Evolutionary conservation across 75 land plant genomes (phyloP).

Genomic region (Sequoia sempervirens): DNA sequence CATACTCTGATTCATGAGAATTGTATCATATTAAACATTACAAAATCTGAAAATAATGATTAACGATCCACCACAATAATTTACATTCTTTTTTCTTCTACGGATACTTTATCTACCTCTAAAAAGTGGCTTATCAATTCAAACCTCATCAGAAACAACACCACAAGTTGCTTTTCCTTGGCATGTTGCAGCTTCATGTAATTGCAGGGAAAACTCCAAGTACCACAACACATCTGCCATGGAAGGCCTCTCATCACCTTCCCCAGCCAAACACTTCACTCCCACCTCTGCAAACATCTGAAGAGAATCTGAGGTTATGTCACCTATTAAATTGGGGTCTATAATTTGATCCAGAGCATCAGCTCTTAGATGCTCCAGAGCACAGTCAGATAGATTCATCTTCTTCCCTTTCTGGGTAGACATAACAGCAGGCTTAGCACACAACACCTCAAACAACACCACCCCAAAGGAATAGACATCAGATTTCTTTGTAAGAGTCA

Average conservation of each 20-base stretch:
- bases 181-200: conserved; percentile 3
- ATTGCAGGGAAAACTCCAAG: conserved; percentile 17
- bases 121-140: too few relatives aligned
- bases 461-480: conserved; percentile 35
- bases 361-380: conserved; percentile 15
- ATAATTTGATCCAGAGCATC: conserved; percentile 17
- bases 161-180: too few relatives aligned
- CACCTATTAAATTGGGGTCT: conserved; percentile 14
- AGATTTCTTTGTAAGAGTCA: conserved; percentile 14
- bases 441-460: conserved; percentile 19
- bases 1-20: too few relatives aligned
- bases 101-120: too few relatives aligned
- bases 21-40: too few relatives aligned
- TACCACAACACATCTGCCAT: conserved; percentile 40
- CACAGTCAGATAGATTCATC: conserved; percentile 25
- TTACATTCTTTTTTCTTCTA: too few relatives aligned
- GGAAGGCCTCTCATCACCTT: conserved; percentile 26
- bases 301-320: conserved; percentile 16
- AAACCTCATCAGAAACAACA: too few relatives aligned
- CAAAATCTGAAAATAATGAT: too few relatives aligned
- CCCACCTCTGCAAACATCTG: conserved; percentile 28
- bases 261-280: conserved; percentile 29
- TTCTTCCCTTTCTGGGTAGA: conserved; percentile 16
- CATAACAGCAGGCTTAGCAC: conserved; percentile 20
- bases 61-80: too few relatives aligned